Conservation (phyloP, 1,284 basidiomycete genomes). For the Paramarasmius palmivorus region DNA sequence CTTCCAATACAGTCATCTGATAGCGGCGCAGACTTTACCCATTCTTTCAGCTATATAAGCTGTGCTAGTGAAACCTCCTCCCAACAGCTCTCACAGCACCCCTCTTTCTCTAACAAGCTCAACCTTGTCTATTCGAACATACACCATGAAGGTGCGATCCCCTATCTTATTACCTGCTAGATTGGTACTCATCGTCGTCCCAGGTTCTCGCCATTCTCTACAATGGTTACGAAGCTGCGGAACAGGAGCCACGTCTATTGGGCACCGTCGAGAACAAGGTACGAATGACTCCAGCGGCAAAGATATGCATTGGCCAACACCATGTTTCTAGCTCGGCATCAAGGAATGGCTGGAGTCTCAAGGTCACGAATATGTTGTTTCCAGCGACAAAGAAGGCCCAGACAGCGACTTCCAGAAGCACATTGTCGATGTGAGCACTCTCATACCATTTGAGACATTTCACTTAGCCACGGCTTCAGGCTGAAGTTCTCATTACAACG, state of each 20-base stretch:
- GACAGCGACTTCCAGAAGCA: constrained; percentile 88
- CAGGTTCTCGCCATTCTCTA: constrained; percentile 85
- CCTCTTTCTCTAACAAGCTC: not conserved
- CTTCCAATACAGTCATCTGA: constrained; percentile 7
- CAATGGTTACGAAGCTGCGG: constrained; percentile 71
- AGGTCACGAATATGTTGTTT: constrained; percentile 82
- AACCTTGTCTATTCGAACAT: constrained; percentile 9
- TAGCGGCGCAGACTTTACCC: constrained; percentile 4
- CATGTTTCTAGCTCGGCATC: constrained; percentile 61
- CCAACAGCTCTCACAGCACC: not conserved
- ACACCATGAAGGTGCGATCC: constrained; percentile 35
- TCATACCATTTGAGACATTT: not conserved
- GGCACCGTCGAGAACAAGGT: constrained; percentile 91
- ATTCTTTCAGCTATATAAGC: not conserved
- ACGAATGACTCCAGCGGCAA: constrained; percentile 11
- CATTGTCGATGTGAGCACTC: constrained; percentile 69
- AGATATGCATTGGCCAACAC: not conserved
- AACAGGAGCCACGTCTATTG: constrained; percentile 81
- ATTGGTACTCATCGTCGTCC: constrained; percentile 3
- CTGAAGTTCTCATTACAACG: constrained; percentile 84
- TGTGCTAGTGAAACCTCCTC: not conserved
- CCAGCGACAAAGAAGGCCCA: constrained; percentile 86
- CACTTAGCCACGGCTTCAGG: constrained; percentile 35
- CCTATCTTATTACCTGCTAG: not conserved
- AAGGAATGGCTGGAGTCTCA: constrained; percentile 69